A percentile compares a stretch with the other conserved stretches of the same genome.
phyloP scores from a whole-genome alignment of 257 asterid genomes.

The Gentiana straminea region DNA sequence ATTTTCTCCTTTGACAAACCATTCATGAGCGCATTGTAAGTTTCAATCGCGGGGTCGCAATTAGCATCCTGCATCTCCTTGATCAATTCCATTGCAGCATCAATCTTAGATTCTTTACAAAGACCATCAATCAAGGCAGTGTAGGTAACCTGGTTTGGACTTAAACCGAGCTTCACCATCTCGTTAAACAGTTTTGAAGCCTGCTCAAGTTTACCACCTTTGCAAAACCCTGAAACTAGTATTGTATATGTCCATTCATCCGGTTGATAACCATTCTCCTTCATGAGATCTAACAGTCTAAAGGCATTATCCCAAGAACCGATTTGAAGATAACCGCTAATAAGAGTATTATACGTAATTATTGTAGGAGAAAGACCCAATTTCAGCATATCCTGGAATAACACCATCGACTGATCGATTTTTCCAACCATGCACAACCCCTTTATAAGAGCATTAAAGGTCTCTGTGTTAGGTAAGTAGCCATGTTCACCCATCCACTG shows the following conservation, averaged over 20 bases:
- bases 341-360: slow-evolving; percentile 67
- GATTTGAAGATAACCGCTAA: slow-evolving; percentile 43
- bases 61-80: slow-evolving; percentile 42
- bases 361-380: slow-evolving; percentile 58
- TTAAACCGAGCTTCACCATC: slow-evolving; percentile 63
- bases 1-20: slow-evolving; percentile 50
- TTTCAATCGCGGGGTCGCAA: slow-evolving; percentile 45
- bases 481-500: slow-evolving; percentile 53
- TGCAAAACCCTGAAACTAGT: slow-evolving; percentile 73
- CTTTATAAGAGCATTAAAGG: slow-evolving; percentile 57
- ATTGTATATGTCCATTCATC: slow-evolving; percentile 70
- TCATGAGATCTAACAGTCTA: slow-evolving; percentile 83
- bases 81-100: slow-evolving; percentile 51
- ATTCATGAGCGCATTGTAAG: slow-evolving; percentile 62
- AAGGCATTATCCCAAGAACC: slow-evolving; percentile 55
- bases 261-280: slow-evolving; percentile 58
- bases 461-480: slow-evolving; percentile 39
- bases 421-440: slow-evolving; percentile 56
- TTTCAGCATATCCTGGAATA: slow-evolving; percentile 61
- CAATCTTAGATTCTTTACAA: slow-evolving; percentile 65
- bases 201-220: slow-evolving; percentile 38
- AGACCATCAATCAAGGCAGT: slow-evolving; percentile 69
- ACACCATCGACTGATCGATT: slow-evolving; percentile 59
- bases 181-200: slow-evolving; percentile 60
- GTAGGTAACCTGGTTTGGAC: slow-evolving; percentile 60